A percentile compares a stretch with the other conserved stretches of the same genome.
Conservation (phyloP, 1,284 basidiomycete species). For the Cystobasidium sp. region DNA sequence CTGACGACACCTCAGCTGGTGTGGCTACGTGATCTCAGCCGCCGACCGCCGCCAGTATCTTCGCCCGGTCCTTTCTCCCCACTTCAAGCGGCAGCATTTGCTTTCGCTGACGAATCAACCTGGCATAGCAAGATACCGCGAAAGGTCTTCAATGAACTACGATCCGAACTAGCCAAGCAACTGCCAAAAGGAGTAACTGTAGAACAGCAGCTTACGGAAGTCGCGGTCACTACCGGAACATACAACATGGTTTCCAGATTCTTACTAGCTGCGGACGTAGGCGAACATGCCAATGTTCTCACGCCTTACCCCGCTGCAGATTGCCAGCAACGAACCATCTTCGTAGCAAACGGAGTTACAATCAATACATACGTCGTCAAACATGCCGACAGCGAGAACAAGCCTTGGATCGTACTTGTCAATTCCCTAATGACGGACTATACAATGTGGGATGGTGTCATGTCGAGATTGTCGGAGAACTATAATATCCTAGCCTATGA, state of each 20-base stretch:
- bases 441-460: conserved; percentile 58
- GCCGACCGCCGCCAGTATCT: conserved; percentile 45
- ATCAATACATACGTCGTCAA: conserved; percentile 49
- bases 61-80: conserved; percentile 50
- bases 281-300: conserved; percentile 55
- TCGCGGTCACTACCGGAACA: conserved; percentile 57
- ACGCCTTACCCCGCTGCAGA: conserved; percentile 54
- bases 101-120: conserved; percentile 58
- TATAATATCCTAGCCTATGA: conserved; percentile 60
- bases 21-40: conserved; percentile 56
- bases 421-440: conserved; percentile 60
- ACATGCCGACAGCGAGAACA: conserved; percentile 39
- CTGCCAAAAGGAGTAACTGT: conserved; percentile 49
- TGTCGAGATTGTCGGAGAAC: conserved; percentile 54
- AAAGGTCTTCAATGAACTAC: conserved; percentile 51
- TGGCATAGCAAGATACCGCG: conserved; percentile 54
- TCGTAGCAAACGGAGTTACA: conserved; percentile 49
- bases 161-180: conserved; percentile 53
- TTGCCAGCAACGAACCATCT: conserved; percentile 46
- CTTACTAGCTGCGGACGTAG: conserved; percentile 59
- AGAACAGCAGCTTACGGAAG: conserved; percentile 57
- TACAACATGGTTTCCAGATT: conserved; percentile 61
- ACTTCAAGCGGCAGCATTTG: conserved; percentile 56
- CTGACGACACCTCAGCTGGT: conserved; percentile 57
- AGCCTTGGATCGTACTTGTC: conserved; percentile 58